These are phyloP conservation scores for Coriaria nepalensis DNA, from an alignment of 306 rosid species.

Conservation along the genomic window DNA sequence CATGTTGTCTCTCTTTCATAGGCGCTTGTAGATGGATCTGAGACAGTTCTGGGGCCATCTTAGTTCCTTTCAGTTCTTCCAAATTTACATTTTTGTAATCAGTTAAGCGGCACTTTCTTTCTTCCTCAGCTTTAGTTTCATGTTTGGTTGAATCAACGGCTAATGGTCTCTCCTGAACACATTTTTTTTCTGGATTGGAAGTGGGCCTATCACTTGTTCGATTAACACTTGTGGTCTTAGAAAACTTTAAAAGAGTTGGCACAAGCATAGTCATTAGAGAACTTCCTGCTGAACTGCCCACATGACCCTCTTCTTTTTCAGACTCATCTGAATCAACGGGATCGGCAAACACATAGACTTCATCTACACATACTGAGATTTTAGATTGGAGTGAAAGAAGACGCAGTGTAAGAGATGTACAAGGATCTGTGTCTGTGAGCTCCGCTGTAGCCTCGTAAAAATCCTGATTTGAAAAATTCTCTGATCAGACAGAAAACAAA, in stretches of 20 bases:
- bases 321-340: constrained; percentile 42
- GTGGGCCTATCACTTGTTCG: constrained; percentile 12
- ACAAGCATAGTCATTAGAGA: constrained; percentile 78
- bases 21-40: constrained; percentile 21
- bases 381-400: constrained; percentile 70
- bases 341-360: constrained; percentile 69
- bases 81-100: constrained; percentile 21
- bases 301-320: constrained; percentile 29
- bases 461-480: constrained; percentile 33
- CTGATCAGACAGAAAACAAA: not conserved
- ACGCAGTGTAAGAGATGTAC: constrained; percentile 64
- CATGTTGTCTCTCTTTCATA: constrained; percentile 20
- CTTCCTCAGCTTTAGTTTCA: constrained; percentile 23
- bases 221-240: constrained; percentile 36
- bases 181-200: constrained; percentile 28
- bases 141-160: constrained; percentile 17
- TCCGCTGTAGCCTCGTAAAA: constrained; percentile 84
- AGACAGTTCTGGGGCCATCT: constrained; percentile 19
- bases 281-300: constrained; percentile 35
- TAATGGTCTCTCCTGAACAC: constrained; percentile 9
- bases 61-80: constrained; percentile 25
- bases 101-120: constrained; percentile 21
- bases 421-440: constrained; percentile 59
- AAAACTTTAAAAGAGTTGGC: constrained; percentile 63
- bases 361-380: constrained; percentile 51